Evolutionary conservation across 2,329 filamentous ascomycete genomes (phyloP), one percentile per base, ranked within the genome.

Genomic region (Fusarium buxicola): DNA sequence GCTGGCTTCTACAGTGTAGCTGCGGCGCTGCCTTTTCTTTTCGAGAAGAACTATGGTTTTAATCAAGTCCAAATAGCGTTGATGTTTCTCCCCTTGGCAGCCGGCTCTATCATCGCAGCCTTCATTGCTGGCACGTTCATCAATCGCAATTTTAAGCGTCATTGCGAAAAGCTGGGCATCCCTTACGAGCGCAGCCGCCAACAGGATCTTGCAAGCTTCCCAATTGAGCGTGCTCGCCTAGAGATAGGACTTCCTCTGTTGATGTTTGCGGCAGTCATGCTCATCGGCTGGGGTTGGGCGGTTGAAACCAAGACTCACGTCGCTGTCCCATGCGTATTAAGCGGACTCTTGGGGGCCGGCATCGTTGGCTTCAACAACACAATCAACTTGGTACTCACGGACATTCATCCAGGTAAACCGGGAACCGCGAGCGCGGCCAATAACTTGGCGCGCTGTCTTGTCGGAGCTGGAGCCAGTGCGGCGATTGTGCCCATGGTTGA

Each of bases 121-220:
- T 63, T 78, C 8, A 68, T 78, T 3, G 77, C 78, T 3, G 88
- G 89, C 1, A 80, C 81, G 3, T 64, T 86, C 2, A 81, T 91
- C 31, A 90, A 92, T 72, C 83, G 82, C 76, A 92, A 91, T 72
- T 93, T 88, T 72, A 80, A 82, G 2, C 84, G 88, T 2, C 82
- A 89, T 55, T 88, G 88, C 11, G 71, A 74, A 9, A 78, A 75
- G 6, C 73, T 85, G 1, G 84, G 84, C 9, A 75, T 90, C 9
- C 69, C 79, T 0, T 80, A 88, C 50, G 82, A 82, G 52, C 81
- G 80, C 63, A 83, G 78, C 43, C 82, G 83, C 9, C 82, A 83
- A 61, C 77, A 78, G 28, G 80, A 85, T 58, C 72, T 86, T 11
- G 65, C 74, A 1, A 60, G 73, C 1, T 85, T 86, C 31, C 82